Base-by-base conservation (phyloP, 225 moss, liverwort and hornwort genomes). In the Bryoerythrophyllum caledonicum region DNA sequence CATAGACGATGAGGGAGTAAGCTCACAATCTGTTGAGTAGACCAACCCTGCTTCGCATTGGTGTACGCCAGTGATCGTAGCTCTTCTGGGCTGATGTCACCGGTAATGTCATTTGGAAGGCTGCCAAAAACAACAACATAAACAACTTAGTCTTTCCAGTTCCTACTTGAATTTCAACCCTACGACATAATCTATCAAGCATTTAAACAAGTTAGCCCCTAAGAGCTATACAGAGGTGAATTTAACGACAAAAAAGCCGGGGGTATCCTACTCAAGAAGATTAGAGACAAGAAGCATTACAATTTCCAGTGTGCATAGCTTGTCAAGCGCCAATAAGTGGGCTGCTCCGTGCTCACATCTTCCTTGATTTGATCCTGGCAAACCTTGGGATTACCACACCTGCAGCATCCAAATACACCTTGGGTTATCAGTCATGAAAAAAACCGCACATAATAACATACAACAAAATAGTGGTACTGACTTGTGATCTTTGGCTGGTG, bases 71-170 rank as follows among this genome's bases (percentile, higher is more conserved):
- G 49, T 69, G 91, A 90, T 80, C 95, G 90, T 34, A 95, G 81
- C 86, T 99, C 97, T 82, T 99, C 97, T 24, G 91, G 93, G 72
- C 93, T 94, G 62, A 94, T 83, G 83, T 99, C 97, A 70, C 97
- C 95, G 7, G 74, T 83, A 41, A 99, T 84, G 74, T 99, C 97
- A 79, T 91, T 95, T 9, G 91, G 91, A 72, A 99, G 90, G 88
- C 96, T 96, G 89, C 79, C 74, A 20, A 48, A 25, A 81, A 69
- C 1, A 44, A 34, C 15, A 82, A 49, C 52, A n/a, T 69, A 54
- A 79, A 55, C 21, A 64, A 2, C 60, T 46, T 79, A 59, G 70
- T 48, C 57, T 15, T 67, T 74, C 17, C 51, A 27, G 59, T 62
- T 65, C 58, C 64, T 41, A 63, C 35, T 64, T 69, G 48, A 63